Evolutionary conservation across 306 rosid species (phyloP), one percentile per base, ranked within the genome.

Genomic region (Castanea sativa): DNA sequence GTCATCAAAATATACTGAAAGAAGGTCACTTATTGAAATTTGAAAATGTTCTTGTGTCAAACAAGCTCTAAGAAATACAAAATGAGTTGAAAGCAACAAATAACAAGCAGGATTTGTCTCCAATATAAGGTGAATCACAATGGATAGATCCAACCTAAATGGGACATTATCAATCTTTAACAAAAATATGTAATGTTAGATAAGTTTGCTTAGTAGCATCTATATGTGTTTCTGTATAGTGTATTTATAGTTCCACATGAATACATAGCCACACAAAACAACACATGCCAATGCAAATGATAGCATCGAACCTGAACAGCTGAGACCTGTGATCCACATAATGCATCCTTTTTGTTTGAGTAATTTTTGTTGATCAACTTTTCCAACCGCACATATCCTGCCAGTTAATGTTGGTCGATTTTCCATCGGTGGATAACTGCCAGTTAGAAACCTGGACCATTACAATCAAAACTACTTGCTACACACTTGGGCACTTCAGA

Each of bases 291-390:
- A 10, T 32, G 13, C 74, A 41, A 81, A 41, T 32, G 25, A 73
- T 2, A 65, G 30, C 35, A 55, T 32, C 80, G 41, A 73, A 91
- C 97, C 97, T 80, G 97, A 91, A 68, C 94, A 91, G 51, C 97
- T 91, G 64, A 91, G 94, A 71, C 97, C 97, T 2, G 97, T 91
- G 83, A 89, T 80, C 96, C 96, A 91, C 59, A 91, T 83, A 2
- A 89, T 90, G 64, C 96, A 91, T 51, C 96, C 97, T 73, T 84
- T 91, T 61, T 91, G 94, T 29, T 86, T 69, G 14, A 88, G 91
- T 43, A 91, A 77, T 51, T 84, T 83, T 55, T 88, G 91, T 68
- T 86, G 82, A 32, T 88, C 97, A 53, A 33, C 71, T 69, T 85
- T 89, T 70, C 83, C 82, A 70, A 91, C 75, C 5, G 89, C 80